Base-by-base conservation (phyloP, 345 rosid genomes). In the Cochlearia excelsa region DNA sequence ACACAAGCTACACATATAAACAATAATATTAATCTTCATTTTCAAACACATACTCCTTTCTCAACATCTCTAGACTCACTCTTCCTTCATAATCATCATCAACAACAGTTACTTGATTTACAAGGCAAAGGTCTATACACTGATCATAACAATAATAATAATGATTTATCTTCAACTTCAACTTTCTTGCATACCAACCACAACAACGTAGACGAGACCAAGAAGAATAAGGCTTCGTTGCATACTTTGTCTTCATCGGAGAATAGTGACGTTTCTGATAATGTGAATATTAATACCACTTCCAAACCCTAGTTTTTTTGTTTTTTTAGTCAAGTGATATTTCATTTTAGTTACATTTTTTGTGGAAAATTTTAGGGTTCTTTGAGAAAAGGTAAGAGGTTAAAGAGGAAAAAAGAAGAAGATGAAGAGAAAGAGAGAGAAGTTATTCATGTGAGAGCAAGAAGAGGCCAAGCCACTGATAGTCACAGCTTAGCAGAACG, bases 401-500 rank as follows among this genome's bases (percentile, higher is more conserved):
- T 39, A 54, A 82, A 81, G 69, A 64, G 40, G 40, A 68, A 68
- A 23, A 46, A 62, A 39, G 6, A 49, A 39, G 57, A 72, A 57
- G 75, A 53, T 61, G 80, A 78, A 4, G 76, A 74, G 59, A 75
- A 72, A 63, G 75, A 81, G 31, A 80, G 69, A 66, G 91, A 84
- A 57, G 94, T 86, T 29, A 86, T 90, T 75, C 97, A 86, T 67
- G 95, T 90, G 26, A 86, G 97, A 83, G 97, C 97, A 39, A 75
- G 86, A 77, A 83, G 95, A 75, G 97, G 97, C 54, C 92, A 90
- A 78, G 97, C 97, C 61, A 90, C 95, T 55, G 90, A 86, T 64
- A 90, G 84, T 63, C 97, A 90, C 74, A 90, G 97, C 77, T 80
- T 90, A 71, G 92, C 97, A 4, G 97, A 90, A 75, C 75, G 97